Conservation (phyloP, 305 asterid species). For the Fraxinus paxiana region DNA sequence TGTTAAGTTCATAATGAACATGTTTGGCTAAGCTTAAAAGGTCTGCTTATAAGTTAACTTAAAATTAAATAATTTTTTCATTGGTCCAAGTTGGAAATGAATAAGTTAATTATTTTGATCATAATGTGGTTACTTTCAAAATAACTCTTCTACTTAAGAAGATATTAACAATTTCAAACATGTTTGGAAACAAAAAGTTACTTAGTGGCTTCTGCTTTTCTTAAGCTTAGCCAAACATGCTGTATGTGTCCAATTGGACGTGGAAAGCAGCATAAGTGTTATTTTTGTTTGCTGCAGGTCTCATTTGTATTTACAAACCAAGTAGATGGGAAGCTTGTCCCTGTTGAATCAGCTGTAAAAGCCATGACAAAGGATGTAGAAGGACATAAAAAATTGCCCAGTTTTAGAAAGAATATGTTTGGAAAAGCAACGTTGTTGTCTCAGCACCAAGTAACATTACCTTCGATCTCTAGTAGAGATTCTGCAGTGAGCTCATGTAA, state of each 20-base stretch:
- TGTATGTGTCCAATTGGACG: neutral
- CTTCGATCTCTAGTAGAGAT: constrained; percentile 30
- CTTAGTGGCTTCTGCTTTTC: neutral
- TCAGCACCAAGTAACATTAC: constrained; percentile 33
- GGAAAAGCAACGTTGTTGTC: constrained; percentile 29
- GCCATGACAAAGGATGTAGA: constrained; percentile 30
- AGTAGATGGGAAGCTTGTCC: constrained; percentile 84
- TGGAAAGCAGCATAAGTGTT: constrained; percentile 16
- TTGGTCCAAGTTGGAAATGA: neutral
- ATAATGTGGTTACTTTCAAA: neutral
- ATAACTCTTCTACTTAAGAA: neutral
- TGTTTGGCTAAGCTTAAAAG: neutral
- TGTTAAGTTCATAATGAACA: neutral
- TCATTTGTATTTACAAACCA: constrained; percentile 92
- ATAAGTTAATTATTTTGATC: neutral
- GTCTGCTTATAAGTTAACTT: neutral
- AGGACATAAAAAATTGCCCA: constrained; percentile 31
- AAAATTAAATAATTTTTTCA: neutral
- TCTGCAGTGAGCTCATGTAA: constrained; percentile 27
- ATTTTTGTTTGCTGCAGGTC: constrained; percentile 48
- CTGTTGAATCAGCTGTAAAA: constrained; percentile 59
- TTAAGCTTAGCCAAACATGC: neutral
- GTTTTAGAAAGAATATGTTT: constrained; percentile 34
- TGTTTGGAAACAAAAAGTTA: neutral
- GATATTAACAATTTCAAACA: neutral